Conservation (phyloP, 2,329 filamentous ascomycete species). For the Nothomitra cinnamomea region DNA sequence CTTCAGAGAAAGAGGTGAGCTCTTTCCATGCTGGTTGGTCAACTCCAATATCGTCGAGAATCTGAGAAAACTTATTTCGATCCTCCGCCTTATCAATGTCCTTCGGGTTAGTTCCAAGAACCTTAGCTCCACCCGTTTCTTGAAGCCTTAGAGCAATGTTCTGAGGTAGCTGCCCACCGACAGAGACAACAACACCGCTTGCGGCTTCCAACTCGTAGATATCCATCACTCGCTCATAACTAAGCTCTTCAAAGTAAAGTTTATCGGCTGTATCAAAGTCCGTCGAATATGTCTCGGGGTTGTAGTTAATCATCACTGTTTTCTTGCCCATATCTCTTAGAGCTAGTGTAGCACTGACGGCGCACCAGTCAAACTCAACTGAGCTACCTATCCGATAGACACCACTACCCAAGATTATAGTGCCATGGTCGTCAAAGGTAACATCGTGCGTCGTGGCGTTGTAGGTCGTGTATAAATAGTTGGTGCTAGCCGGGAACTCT, state of each 20-base stretch:
- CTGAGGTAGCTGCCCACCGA: slow-evolving; percentile 90
- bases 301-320: slow-evolving; percentile 94
- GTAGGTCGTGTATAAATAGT: slow-evolving; percentile 96
- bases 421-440: slow-evolving; percentile 81
- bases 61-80: slow-evolving; percentile 94
- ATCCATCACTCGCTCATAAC: slow-evolving; percentile 96
- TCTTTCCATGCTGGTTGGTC: slow-evolving; percentile 98
- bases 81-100: slow-evolving; percentile 98
- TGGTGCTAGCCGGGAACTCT: slow-evolving; percentile 87
- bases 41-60: slow-evolving; percentile 88
- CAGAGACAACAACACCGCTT: slow-evolving; percentile 79
- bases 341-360: slow-evolving; percentile 73
- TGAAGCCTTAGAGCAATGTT: slow-evolving; percentile 93
- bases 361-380: slow-evolving; percentile 98
- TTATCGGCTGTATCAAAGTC: slow-evolving; percentile 83
- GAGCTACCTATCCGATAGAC: slow-evolving; percentile 96
- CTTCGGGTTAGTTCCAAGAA: slow-evolving; percentile 80
- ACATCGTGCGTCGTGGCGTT: slow-evolving; percentile 91
- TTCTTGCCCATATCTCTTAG: slow-evolving; percentile 81
- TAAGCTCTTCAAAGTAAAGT: slow-evolving; percentile 92
- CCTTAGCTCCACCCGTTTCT: slow-evolving; percentile 73
- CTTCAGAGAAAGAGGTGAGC: slow-evolving; percentile 73
- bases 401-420: slow-evolving; percentile 77
- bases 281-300: slow-evolving; percentile 66
- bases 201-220: slow-evolving; percentile 88